Evolutionary conservation across 139 green algal species (phyloP).

Genomic region (Desmodesmus armatus): DNA sequence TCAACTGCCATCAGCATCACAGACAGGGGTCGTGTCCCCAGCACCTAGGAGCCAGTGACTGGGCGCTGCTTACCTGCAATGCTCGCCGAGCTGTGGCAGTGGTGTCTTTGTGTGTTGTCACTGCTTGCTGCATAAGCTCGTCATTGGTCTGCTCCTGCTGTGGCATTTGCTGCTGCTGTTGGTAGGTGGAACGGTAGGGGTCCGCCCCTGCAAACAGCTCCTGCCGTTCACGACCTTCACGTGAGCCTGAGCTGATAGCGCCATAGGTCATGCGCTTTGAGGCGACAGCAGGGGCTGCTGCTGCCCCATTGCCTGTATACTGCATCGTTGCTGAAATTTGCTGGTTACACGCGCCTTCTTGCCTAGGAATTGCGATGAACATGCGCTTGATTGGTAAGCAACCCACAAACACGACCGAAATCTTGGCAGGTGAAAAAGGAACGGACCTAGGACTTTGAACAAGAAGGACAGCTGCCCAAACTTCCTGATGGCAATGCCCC

Average conservation of each 20-base stretch:
- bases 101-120: conserved; percentile 55
- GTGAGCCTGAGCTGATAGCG: background rate
- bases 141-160: conserved; percentile 35
- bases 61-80: conserved; percentile 37
- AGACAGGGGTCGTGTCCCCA: background rate
- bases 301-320: too few relatives aligned
- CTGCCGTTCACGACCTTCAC: conserved; percentile 27
- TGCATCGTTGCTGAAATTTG: too few relatives aligned
- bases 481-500: too few relatives aligned
- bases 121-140: conserved; percentile 53
- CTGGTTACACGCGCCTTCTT: too few relatives aligned
- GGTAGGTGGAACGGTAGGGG: background rate
- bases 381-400: too few relatives aligned
- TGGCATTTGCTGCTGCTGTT: background rate
- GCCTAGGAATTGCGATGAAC: too few relatives aligned
- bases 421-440: too few relatives aligned
- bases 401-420: too few relatives aligned
- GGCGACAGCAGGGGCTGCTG: too few relatives aligned
- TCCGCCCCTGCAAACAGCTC: conserved; percentile 49
- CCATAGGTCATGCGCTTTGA: conserved; percentile 46
- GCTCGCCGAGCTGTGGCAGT: conserved; percentile 48
- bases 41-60: background rate
- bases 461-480: too few relatives aligned
- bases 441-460: too few relatives aligned
- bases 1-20: background rate